Evolutionary conservation across 805 yeast species (phyloP).

Genomic region (Pichia gijzeniarum): DNA sequence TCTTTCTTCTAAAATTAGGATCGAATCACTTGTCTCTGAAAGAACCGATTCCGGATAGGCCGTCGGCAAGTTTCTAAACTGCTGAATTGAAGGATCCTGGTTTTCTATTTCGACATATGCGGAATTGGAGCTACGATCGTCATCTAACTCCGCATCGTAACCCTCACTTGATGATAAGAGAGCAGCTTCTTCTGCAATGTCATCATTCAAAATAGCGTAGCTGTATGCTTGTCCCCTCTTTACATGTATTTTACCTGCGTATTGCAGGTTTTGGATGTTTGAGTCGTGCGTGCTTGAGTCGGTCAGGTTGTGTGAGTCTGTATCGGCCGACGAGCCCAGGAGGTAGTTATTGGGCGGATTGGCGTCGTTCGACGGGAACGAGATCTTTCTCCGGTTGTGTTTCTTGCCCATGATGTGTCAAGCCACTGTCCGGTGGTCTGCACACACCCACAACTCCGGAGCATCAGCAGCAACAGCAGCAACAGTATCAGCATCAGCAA

Average conservation of each 20-base stretch:
- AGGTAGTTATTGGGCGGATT: conserved; percentile 1
- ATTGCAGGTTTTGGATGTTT: not conserved
- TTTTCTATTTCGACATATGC: too few species aligned
- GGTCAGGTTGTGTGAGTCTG: not conserved
- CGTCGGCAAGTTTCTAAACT: not conserved
- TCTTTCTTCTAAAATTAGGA: conserved; percentile 13
- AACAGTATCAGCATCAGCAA: too few species aligned
- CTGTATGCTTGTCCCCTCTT: conserved; percentile 5
- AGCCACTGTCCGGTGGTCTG: not conserved
- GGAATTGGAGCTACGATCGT: not conserved
- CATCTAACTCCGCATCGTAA: conserved; percentile 22
- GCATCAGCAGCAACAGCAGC: too few species aligned
- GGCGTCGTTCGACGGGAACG: not conserved
- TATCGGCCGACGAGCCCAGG: conserved; percentile 11
- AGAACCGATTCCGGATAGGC: not conserved
- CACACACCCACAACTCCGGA: too few species aligned
- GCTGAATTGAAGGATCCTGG: too few species aligned
- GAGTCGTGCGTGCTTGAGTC: not conserved
- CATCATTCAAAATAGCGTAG: conserved; percentile 17
- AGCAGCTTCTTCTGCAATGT: conserved; percentile 37
- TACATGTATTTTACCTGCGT: not conserved
- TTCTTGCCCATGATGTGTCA: conserved; percentile 1
- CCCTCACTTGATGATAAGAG: conserved; percentile 21
- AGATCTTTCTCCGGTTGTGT: not conserved
- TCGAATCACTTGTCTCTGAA: conserved; percentile 11